phyloP scores from a whole-genome alignment of 169 alveolate genomes.

The Eimeria tenella region DNA sequence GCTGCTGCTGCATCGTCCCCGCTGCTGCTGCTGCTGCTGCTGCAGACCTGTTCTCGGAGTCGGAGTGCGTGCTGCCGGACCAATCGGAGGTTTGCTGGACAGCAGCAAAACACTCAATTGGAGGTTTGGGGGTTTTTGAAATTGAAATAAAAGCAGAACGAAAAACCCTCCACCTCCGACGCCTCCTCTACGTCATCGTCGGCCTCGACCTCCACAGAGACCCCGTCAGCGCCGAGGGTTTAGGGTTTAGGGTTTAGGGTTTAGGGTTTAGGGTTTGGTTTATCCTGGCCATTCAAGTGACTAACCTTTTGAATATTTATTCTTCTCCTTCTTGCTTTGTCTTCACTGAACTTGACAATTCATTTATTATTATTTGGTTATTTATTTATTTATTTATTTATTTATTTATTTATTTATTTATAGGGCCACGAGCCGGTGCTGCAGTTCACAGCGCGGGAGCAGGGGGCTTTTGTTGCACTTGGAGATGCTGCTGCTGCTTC shows the following conservation, averaged over 20 bases:
- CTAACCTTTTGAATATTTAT: not conserved
- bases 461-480: constrained; percentile 4
- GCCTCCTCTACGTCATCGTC: not conserved
- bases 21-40: constrained; percentile 42
- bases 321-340: not conserved
- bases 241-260: not conserved
- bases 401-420: not conserved
- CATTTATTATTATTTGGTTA: not conserved
- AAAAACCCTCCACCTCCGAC: not conserved
- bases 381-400: not conserved
- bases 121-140: not conserved
- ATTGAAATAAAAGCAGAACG: not conserved
- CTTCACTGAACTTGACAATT: not conserved
- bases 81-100: not conserved
- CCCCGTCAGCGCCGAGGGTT: not conserved
- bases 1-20: not conserved
- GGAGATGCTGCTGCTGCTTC: not conserved
- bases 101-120: not conserved
- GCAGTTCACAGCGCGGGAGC: constrained; percentile 38
- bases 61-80: constrained; percentile 9
- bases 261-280: not conserved
- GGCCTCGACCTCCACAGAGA: not conserved
- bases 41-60: not conserved
- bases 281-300: too few species aligned
- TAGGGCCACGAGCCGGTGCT: constrained; percentile 51